Evolutionary conservation across 306 rosid genomes (phyloP).

Genomic region (Potentilla sterilis): DNA sequence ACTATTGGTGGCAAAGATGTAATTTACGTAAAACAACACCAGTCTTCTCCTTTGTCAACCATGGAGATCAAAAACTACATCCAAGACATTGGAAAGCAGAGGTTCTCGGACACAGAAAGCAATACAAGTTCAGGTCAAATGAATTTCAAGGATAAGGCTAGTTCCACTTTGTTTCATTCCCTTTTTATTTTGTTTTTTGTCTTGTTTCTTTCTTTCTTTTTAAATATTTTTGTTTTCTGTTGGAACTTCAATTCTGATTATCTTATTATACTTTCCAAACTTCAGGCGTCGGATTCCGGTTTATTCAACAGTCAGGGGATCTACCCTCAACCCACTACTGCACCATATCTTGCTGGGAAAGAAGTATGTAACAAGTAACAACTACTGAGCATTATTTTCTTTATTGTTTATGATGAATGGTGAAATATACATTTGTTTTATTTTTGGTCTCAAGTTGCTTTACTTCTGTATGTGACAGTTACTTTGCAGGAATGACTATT

Average conservation of each 20-base stretch:
- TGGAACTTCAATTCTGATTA: slow-evolving; percentile 11
- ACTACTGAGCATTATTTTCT: background rate
- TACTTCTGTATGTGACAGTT: background rate
- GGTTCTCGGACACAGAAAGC: slow-evolving; percentile 61
- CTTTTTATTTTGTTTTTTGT: slow-evolving; percentile 5
- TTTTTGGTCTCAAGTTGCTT: background rate
- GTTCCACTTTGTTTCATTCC: slow-evolving; percentile 30
- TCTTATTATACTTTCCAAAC: slow-evolving; percentile 9
- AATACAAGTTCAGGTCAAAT: slow-evolving; percentile 55
- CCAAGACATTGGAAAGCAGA: slow-evolving; percentile 70
- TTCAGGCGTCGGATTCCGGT: slow-evolving; percentile 69
- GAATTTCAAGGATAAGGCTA: slow-evolving; percentile 77
- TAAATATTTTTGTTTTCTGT: background rate
- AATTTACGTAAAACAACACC: slow-evolving; percentile 78
- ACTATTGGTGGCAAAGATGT: slow-evolving; percentile 93
- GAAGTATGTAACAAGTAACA: slow-evolving; percentile 46
- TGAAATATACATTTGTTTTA: background rate
- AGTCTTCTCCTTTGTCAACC: slow-evolving; percentile 64
- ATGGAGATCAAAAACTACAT: slow-evolving; percentile 72
- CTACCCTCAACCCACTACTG: slow-evolving; percentile 76
- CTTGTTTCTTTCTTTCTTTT: background rate
- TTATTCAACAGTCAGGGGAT: slow-evolving; percentile 78
- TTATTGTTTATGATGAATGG: background rate
- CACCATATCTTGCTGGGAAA: slow-evolving; percentile 63
- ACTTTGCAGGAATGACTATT: background rate